Conservation (phyloP, 2,329 filamentous ascomycete species). For the Diaporthe helianthi region DNA sequence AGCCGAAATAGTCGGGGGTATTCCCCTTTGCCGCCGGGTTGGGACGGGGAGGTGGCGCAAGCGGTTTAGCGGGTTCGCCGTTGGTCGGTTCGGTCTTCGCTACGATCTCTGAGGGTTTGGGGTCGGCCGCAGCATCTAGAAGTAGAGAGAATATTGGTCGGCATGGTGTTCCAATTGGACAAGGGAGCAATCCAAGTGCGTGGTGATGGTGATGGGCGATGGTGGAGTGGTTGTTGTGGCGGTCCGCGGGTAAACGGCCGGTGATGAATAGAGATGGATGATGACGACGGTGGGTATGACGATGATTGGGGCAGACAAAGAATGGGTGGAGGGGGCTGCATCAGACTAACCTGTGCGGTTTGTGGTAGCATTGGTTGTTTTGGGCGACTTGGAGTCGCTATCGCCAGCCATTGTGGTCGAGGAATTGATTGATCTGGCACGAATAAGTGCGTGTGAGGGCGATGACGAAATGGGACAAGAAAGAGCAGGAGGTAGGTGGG, state of each 20-base stretch:
- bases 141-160: slow-evolving; percentile 36
- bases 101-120: slow-evolving; percentile 52
- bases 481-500: slow-evolving; percentile 19
- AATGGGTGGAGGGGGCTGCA: slow-evolving; percentile 5
- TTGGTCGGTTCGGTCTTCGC: slow-evolving; percentile 61
- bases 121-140: slow-evolving; percentile 52
- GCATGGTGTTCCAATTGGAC: slow-evolving; percentile 25
- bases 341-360: slow-evolving; percentile 33
- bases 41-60: slow-evolving; percentile 75
- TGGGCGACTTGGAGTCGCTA: slow-evolving; percentile 57
- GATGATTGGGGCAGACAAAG: slow-evolving; percentile 5
- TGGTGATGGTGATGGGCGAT: slow-evolving; percentile 22
- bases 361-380: slow-evolving; percentile 46
- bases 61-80: slow-evolving; percentile 67
- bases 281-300: background rate
- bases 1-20: slow-evolving; percentile 74
- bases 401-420: slow-evolving; percentile 34
- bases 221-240: slow-evolving; percentile 1
- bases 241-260: background rate
- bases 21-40: slow-evolving; percentile 52
- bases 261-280: background rate
- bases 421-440: slow-evolving; percentile 7
- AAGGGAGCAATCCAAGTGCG: slow-evolving; percentile 20
- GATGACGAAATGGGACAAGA: slow-evolving; percentile 45
- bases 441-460: slow-evolving; percentile 46